Base-by-base conservation (phyloP, 1,284 basidiomycete genomes). In the Irpex sp. region DNA sequence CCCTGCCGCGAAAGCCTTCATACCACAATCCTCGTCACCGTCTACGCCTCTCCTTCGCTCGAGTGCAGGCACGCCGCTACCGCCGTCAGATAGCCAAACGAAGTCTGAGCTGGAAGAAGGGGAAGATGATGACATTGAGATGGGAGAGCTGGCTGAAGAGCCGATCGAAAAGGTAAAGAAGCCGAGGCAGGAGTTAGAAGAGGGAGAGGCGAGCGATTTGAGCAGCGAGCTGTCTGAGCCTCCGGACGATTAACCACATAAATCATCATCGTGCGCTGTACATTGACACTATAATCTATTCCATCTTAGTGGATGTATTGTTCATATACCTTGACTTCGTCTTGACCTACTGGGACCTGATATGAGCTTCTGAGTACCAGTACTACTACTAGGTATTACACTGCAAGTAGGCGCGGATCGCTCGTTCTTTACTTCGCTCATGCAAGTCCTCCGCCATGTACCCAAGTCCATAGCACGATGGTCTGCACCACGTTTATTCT, bases 61-160 rank as follows among this genome's bases (percentile, higher is more conserved):
- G 40, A 75, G 31, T 26, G 59, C 74, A 4, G 71, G 74, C 17
- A 62, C 70, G 6, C 62, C 68, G 15, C 58, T 65, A 36, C 65
- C 68, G 1, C 54, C 66, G 5, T 34, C 62, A 9, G 66, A 61
- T 26, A 56, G 51, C 69, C 78, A 70, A 68, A 72, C 47, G 75
- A 74, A 19, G 82, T 83, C 54, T 58, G 84, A 65, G 52, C 63
- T 58, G 11, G 67, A 68, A 52, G 67, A 66, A 31, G 65, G 64
- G 9, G 67, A 68, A 48, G 58, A 57, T 21, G 66, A 89, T 66
- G 90, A 93, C 66, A 91, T 93, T 64, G 91, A 93, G 74, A 92
- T 93, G 91, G 91, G 91, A n/a, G 91, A 93, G 72, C 82, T 93
- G 3, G 86, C 88, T 64, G 91, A 92, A 72, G 84, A 85, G 60